These are phyloP conservation scores for Cordyceps pruinosa DNA, from an alignment of 2,329 filamentous ascomycete species.

Conservation along the genomic window DNA sequence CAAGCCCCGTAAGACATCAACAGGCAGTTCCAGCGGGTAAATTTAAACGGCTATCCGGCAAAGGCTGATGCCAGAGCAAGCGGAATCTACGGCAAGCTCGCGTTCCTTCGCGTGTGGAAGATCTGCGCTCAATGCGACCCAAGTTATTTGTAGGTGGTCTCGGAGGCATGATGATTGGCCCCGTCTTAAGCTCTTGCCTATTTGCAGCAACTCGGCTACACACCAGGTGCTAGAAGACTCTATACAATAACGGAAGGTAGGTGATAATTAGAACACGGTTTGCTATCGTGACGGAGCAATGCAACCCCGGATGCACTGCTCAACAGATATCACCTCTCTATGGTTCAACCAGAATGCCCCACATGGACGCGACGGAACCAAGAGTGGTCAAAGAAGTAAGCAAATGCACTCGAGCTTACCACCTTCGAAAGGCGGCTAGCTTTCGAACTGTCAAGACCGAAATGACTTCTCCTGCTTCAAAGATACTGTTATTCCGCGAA, in stretches of 20 bases:
- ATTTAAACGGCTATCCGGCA: conserved; percentile 1
- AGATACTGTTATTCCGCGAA: neutral
- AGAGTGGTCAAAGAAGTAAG: neutral
- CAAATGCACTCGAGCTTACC: neutral
- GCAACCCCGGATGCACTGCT: neutral
- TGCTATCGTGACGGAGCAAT: neutral
- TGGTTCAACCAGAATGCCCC: neutral
- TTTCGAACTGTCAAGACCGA: neutral
- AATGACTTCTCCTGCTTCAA: neutral
- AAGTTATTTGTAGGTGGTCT: neutral
- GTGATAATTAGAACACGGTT: neutral
- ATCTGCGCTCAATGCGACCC: neutral
- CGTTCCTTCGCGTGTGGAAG: neutral
- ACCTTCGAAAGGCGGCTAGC: conserved; percentile 7
- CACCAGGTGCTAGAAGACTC: neutral
- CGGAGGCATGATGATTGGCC: neutral
- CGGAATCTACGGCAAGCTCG: neutral
- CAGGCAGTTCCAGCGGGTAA: no score
- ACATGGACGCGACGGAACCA: neutral
- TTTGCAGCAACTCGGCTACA: neutral
- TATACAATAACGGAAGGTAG: neutral
- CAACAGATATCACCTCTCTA: neutral
- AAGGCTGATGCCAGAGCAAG: neutral
- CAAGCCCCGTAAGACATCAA: no score
- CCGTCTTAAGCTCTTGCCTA: conserved; percentile 5